Conservation (phyloP, 441 rosid genomes). For the Corymbia calophylla region DNA sequence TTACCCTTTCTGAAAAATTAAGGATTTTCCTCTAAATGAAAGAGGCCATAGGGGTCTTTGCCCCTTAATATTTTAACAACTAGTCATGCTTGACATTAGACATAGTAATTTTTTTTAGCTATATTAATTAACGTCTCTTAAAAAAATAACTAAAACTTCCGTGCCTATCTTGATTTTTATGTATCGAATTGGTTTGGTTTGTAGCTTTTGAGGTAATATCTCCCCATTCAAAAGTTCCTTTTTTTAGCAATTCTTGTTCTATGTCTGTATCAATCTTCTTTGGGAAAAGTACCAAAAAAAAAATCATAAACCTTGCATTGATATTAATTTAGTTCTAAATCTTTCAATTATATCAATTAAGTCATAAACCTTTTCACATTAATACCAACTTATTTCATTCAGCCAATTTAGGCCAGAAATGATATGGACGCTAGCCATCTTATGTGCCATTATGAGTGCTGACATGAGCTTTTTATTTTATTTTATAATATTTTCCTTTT, state of each 20-base stretch:
- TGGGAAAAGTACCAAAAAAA: too few species aligned
- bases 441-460: too few species aligned
- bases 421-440: too few species aligned
- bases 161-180: not conserved
- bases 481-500: too few species aligned
- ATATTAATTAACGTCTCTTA: not conserved
- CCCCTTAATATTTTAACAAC: not conserved
- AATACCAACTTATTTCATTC: too few species aligned
- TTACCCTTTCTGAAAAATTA: not conserved
- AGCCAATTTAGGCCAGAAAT: too few species aligned
- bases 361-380: too few species aligned
- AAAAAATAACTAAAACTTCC: not conserved
- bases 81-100: not conserved
- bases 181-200: not conserved
- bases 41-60: not conserved
- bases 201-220: not conserved
- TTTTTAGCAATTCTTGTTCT: not conserved
- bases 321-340: too few species aligned
- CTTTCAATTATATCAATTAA: too few species aligned
- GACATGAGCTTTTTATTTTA: too few species aligned
- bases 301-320: too few species aligned
- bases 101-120: not conserved
- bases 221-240: rapidly evolving
- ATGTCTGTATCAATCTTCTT: not conserved
- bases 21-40: not conserved